Evolutionary conservation across 345 rosid genomes (phyloP).

Genomic region (Atalantia buxifolia): DNA sequence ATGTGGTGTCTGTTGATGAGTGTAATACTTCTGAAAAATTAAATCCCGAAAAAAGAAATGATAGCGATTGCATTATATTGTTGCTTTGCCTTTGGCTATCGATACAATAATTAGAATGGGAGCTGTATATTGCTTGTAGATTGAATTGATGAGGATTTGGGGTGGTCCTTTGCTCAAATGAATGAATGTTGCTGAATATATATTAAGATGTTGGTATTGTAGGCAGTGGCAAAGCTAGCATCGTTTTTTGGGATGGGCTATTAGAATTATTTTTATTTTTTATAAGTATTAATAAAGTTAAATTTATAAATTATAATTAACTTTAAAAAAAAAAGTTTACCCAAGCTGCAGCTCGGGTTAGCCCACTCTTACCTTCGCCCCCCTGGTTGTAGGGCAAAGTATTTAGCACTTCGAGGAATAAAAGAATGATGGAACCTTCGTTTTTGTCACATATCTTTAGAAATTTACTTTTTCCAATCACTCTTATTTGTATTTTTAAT

Average conservation of each 20-base stretch:
- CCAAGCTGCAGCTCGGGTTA: no score
- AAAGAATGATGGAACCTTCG: neutral
- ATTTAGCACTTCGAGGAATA: conserved; percentile 21
- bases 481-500: no score
- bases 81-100: no score
- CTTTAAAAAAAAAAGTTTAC: no score
- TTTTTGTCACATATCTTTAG: neutral
- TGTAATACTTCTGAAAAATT: neutral
- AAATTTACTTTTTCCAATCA: no score
- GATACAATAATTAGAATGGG: neutral
- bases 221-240: no score
- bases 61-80: no score
- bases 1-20: neutral
- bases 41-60: neutral
- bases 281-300: no score
- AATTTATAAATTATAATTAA: no score
- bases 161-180: conserved; percentile 12
- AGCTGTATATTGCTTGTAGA: neutral
- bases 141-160: neutral
- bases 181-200: neutral
- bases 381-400: neutral
- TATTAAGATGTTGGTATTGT: neutral
- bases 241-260: no score
- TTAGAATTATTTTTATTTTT: no score
- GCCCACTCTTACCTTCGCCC: no score